A percentile compares a stretch with the other conserved stretches of the same genome.
phyloP scores from a whole-genome alignment of 768 basidiomycete genomes.

The Myochromella boudieri region DNA sequence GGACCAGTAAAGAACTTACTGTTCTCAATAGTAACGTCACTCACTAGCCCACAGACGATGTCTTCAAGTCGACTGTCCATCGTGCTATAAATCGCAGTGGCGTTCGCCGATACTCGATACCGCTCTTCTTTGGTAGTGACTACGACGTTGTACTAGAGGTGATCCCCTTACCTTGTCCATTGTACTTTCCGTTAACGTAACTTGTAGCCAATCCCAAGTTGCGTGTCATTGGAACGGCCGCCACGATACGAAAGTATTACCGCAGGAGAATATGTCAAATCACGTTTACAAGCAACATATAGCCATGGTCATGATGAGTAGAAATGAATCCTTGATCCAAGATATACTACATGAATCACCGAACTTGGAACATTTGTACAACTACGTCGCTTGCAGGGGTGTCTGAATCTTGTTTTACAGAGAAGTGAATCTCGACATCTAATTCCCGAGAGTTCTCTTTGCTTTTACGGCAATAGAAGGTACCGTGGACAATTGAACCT shows the following conservation, averaged over 20 bases:
- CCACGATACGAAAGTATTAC: slow-evolving; percentile 69
- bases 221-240: slow-evolving; percentile 40
- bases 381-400: slow-evolving; percentile 38
- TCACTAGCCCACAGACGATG: slow-evolving; percentile 56
- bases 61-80: slow-evolving; percentile 90
- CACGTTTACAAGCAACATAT: slow-evolving; percentile 69
- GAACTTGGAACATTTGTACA: slow-evolving; percentile 79
- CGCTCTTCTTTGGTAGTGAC: slow-evolving; percentile 89
- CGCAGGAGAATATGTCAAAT: slow-evolving; percentile 84
- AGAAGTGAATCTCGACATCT: slow-evolving; percentile 89
- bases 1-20: slow-evolving; percentile 67
- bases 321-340: background rate
- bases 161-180: slow-evolving; percentile 13
- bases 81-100: slow-evolving; percentile 80
- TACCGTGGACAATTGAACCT: slow-evolving; percentile 78
- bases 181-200: background rate
- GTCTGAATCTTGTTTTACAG: slow-evolving; percentile 41
- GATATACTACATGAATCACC: slow-evolving; percentile 42
- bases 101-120: slow-evolving; percentile 75
- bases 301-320: slow-evolving; percentile 3
- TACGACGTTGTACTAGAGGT: slow-evolving; percentile 83
- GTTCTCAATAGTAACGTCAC: background rate
- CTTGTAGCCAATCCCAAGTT: slow-evolving; percentile 52
- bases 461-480: slow-evolving; percentile 84
- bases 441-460: slow-evolving; percentile 81